A percentile compares a stretch with the other conserved stretches of the same genome.
These are phyloP conservation scores for Pinus albicaulis DNA, from an alignment of 75 land plant genomes.

Conservation along the genomic window DNA sequence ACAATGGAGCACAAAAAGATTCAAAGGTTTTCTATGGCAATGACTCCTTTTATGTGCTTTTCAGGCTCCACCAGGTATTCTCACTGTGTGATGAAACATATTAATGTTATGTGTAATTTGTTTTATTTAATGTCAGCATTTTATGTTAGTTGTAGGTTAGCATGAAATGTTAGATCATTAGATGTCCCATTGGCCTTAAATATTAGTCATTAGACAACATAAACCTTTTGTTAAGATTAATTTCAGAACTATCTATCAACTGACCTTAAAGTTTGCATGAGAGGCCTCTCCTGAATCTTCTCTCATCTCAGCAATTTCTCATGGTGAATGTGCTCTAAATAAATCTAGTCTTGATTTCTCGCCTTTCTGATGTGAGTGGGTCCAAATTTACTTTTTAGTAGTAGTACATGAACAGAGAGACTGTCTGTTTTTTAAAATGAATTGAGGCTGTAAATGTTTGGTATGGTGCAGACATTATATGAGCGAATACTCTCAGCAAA, in stretches of 20 bases:
- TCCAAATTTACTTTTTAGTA: too few species aligned
- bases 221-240: too few species aligned
- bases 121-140: too few species aligned
- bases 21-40: constrained; percentile 81
- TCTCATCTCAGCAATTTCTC: background rate
- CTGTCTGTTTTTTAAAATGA: background rate
- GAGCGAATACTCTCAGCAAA: constrained; percentile 91
- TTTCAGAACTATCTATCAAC: too few species aligned
- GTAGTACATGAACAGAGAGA: background rate
- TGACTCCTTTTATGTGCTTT: constrained; percentile 82
- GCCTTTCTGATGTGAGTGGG: too few species aligned
- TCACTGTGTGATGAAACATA: background rate
- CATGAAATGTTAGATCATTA: too few species aligned
- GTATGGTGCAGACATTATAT: constrained; percentile 65
- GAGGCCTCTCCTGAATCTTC: background rate
- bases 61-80: constrained; percentile 85
- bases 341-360: too few species aligned
- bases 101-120: constrained; percentile 4
- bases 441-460: background rate
- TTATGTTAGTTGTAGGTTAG: too few species aligned
- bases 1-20: constrained; percentile 27
- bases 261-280: too few species aligned
- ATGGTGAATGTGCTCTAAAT: too few species aligned
- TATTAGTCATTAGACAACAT: too few species aligned
- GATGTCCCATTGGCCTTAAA: too few species aligned